Conservation (phyloP, 148 eudicot genomes). For the Rhododendron vialii region DNA sequence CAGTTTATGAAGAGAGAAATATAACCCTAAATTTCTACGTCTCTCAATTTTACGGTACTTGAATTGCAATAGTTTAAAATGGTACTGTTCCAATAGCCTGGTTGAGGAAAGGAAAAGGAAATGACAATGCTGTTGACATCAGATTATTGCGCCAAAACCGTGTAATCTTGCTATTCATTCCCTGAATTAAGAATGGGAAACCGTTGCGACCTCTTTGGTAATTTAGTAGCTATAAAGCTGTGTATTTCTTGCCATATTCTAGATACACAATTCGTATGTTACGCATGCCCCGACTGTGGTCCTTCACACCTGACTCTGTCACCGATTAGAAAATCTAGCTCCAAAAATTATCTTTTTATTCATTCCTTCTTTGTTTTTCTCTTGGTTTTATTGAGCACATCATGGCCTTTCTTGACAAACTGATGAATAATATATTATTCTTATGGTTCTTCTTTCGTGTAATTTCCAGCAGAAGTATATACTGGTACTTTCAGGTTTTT, state of each 20-base stretch:
- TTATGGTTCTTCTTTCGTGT: conserved; percentile 17
- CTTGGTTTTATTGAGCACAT: not conserved
- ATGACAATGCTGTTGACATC: not conserved
- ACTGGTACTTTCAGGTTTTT: conserved; percentile 8
- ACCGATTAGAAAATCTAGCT: not conserved
- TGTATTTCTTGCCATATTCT: not conserved
- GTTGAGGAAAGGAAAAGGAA: not conserved
- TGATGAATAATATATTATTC: not conserved
- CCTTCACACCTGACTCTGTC: not conserved
- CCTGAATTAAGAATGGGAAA: not conserved
- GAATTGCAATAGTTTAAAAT: not conserved
- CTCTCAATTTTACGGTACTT: too few species aligned
- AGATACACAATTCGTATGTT: not conserved
- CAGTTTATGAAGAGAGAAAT: too few species aligned
- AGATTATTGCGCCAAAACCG: not conserved
- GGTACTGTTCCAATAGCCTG: not conserved
- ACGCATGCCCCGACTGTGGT: not conserved
- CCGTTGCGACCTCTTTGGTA: not conserved
- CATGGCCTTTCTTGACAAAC: not conserved
- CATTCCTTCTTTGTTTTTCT: not conserved
- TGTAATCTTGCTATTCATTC: not conserved
- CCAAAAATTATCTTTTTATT: not conserved
- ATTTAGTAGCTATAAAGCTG: not conserved
- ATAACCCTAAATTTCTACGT: too few species aligned
- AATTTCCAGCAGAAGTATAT: conserved; percentile 13